These are phyloP conservation scores for Cyclotella cryptica DNA, from an alignment of 108 stramenopile genomes.

Conservation along the genomic window DNA sequence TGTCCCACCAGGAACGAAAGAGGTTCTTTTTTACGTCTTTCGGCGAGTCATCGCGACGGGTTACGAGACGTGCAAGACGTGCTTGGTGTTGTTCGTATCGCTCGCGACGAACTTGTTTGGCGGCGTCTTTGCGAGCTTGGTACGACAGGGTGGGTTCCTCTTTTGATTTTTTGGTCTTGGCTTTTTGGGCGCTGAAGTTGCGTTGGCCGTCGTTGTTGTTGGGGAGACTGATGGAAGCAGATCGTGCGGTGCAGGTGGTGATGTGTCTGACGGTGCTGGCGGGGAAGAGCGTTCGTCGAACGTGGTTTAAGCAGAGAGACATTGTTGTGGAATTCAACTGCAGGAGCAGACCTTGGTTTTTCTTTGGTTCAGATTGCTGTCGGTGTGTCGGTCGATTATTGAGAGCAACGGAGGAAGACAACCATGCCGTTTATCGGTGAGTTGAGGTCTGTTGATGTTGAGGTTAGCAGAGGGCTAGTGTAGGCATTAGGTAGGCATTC, in stretches of 20 bases:
- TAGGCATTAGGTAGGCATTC: no score
- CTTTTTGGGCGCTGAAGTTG: constrained; percentile 20
- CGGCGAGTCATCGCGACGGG: constrained; percentile 61
- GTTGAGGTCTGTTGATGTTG: no score
- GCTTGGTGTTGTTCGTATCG: constrained; percentile 49
- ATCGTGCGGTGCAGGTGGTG: not conserved
- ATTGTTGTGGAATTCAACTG: not conserved
- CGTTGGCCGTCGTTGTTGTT: constrained; percentile 11
- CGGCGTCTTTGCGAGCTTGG: constrained; percentile 45
- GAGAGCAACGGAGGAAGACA: no score
- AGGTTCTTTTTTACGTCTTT: constrained; percentile 49
- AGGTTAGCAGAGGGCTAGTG: no score
- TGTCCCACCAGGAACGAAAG: constrained; percentile 76
- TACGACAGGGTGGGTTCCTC: constrained; percentile 20
- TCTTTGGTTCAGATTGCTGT: no score
- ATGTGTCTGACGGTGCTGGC: not conserved
- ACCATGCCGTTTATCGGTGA: no score
- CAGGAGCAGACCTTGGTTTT: not conserved
- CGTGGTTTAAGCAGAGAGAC: constrained; percentile 19
- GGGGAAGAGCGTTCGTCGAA: constrained; percentile 5
- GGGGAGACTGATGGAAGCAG: constrained; percentile 1
- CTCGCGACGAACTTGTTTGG: constrained; percentile 65
- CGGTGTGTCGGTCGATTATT: no score
- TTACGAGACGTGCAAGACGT: constrained; percentile 51
- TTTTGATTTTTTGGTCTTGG: not conserved